These are phyloP conservation scores for Globisporangium cystogenes DNA, from an alignment of 352 stramenopile species.

Conservation along the genomic window DNA sequence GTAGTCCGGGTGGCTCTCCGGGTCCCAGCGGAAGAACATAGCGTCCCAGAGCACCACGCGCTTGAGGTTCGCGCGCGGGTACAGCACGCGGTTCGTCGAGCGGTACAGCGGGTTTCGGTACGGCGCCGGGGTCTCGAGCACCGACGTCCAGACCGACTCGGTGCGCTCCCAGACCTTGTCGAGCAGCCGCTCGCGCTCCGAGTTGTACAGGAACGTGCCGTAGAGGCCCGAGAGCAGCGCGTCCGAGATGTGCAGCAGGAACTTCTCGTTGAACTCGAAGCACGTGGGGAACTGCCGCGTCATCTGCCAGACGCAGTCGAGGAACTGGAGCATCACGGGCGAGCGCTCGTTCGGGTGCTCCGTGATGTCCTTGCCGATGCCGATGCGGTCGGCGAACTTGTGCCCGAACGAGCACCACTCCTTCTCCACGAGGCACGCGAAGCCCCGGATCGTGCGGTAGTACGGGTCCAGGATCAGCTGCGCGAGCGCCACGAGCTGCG, in stretches of 20 bases:
- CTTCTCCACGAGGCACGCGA: constrained; percentile 81
- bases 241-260: constrained; percentile 74
- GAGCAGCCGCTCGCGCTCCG: constrained; percentile 74
- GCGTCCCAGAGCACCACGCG: constrained; percentile 77
- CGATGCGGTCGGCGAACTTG: constrained; percentile 85
- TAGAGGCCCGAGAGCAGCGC: constrained; percentile 75
- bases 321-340: constrained; percentile 83
- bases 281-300: constrained; percentile 82
- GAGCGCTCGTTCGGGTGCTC: constrained; percentile 81
- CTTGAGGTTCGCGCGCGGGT: constrained; percentile 83
- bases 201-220: constrained; percentile 84
- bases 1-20: constrained; percentile 73
- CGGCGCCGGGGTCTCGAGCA: constrained; percentile 56
- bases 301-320: constrained; percentile 88
- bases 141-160: constrained; percentile 77
- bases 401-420: constrained; percentile 89
- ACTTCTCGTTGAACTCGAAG: constrained; percentile 88
- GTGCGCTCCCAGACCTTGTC: constrained; percentile 85
- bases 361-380: constrained; percentile 71
- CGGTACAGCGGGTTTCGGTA: constrained; percentile 78
- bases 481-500: constrained; percentile 72
- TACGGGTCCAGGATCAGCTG: constrained; percentile 85
- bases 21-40: constrained; percentile 86
- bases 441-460: constrained; percentile 82
- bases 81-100: constrained; percentile 74